Percentiles rank a stretch among this genome's conserved stretches.
These are phyloP conservation scores for Phytomonas serpens DNA, from an alignment of 208 protist genomes.

Conservation along the genomic window DNA sequence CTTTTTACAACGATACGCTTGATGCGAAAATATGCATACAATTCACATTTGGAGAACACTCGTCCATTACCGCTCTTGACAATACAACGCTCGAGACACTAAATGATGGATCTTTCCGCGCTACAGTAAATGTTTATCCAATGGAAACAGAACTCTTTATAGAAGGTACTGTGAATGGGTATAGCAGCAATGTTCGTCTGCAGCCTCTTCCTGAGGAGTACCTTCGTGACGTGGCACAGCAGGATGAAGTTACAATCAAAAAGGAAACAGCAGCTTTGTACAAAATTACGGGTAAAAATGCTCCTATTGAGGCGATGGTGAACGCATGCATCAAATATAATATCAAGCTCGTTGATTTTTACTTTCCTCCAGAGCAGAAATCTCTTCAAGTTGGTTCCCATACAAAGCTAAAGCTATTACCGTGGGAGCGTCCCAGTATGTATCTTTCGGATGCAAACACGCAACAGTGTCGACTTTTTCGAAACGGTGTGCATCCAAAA, in stretches of 20 bases:
- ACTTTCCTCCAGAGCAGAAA: slow-evolving; percentile 63
- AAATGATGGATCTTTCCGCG: slow-evolving; percentile 34
- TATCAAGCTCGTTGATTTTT: slow-evolving; percentile 68
- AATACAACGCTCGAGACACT: slow-evolving; percentile 44
- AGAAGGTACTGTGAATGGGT: slow-evolving; percentile 40
- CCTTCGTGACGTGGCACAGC: slow-evolving; percentile 45
- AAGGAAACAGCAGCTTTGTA: slow-evolving; percentile 38
- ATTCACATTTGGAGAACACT: slow-evolving; percentile 58
- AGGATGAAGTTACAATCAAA: slow-evolving; percentile 42
- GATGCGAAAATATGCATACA: slow-evolving; percentile 70
- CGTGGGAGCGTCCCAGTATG: slow-evolving; percentile 74
- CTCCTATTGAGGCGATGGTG: slow-evolving; percentile 45
- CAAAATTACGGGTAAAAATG: slow-evolving; percentile 33
- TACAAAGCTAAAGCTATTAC: slow-evolving; percentile 52
- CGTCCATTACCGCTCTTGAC: slow-evolving; percentile 45
- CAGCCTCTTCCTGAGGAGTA: slow-evolving; percentile 55
- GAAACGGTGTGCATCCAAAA: slow-evolving; percentile 57
- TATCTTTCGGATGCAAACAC: slow-evolving; percentile 67
- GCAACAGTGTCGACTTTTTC: slow-evolving; percentile 61
- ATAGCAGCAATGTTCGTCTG: slow-evolving; percentile 59
- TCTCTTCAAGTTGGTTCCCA: slow-evolving; percentile 60
- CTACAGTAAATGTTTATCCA: slow-evolving; percentile 59
- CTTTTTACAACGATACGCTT: slow-evolving; percentile 79
- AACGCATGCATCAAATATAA: slow-evolving; percentile 43
- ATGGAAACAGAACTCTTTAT: slow-evolving; percentile 73